These are phyloP conservation scores for Aspergillus egyptiacus DNA, from an alignment of 495 filamentous ascomycete species.

Conservation along the genomic window DNA sequence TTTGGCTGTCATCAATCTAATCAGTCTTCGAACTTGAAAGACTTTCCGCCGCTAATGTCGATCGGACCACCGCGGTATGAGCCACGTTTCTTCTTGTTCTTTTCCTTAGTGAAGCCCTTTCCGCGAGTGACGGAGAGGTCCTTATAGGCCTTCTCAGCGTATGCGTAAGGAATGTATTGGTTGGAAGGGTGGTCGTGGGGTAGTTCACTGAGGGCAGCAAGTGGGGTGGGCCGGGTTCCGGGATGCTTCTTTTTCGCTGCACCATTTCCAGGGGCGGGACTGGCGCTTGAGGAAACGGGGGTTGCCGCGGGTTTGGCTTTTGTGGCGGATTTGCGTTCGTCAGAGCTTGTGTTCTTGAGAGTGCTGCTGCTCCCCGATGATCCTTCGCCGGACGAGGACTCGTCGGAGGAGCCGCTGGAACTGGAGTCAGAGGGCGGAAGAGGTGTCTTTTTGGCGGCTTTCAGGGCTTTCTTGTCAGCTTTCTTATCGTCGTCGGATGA, in stretches of 20 bases:
- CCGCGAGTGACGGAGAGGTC: slow-evolving; percentile 88
- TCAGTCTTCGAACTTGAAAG: slow-evolving; percentile 86
- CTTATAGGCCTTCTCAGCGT: slow-evolving; percentile 77
- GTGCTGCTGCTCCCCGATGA: slow-evolving; percentile 29
- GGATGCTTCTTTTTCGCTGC: slow-evolving; percentile 47
- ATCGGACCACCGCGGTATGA: slow-evolving; percentile 80
- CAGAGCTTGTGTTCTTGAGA: slow-evolving; percentile 32
- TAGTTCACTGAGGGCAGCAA: slow-evolving; percentile 41
- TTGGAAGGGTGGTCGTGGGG: slow-evolving; percentile 53
- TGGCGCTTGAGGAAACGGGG: slow-evolving; percentile 33
- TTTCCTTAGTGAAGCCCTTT: slow-evolving; percentile 99
- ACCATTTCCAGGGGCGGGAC: slow-evolving; percentile 42
- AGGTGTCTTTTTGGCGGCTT: slow-evolving; percentile 49
- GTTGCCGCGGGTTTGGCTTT: slow-evolving; percentile 20
- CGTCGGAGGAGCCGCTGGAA: slow-evolving; percentile 23
- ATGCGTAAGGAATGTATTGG: slow-evolving; percentile 74
- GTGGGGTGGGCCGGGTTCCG: slow-evolving; percentile 40
- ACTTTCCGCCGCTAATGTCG: slow-evolving; percentile 59
- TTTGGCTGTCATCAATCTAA: background rate
- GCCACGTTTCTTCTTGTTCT: slow-evolving; percentile 91
- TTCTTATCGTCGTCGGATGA: slow-evolving; percentile 26
- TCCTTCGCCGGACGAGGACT: slow-evolving; percentile 15
- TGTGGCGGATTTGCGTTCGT: slow-evolving; percentile 18
- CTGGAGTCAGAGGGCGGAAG: slow-evolving; percentile 41
- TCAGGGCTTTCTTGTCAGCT: slow-evolving; percentile 33